Base-by-base conservation (phyloP, 495 filamentous ascomycete species). In the Beverwykella pulmonaria region DNA sequence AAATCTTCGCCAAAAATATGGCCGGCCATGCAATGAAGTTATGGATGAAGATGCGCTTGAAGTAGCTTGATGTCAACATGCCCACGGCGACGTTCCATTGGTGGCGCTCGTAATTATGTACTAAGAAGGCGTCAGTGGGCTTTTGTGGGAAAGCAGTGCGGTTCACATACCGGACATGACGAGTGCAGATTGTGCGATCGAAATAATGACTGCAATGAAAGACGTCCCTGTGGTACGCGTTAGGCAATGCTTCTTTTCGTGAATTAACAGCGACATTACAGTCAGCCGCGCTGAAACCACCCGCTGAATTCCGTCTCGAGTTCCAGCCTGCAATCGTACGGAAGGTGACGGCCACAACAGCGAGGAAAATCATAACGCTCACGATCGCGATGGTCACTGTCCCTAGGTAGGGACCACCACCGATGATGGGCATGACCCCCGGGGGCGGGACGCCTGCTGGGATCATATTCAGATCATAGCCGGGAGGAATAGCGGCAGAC, bases 1-100 rank as follows among this genome's bases (percentile, higher is more conserved):
- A 72, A 6, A 72, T 56, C 26, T 72, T 72, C 2, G 69, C 67
- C 53, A 65, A 50, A 10, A 69, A 56, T 26, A 69, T 66, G 29
- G 61, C 29, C 4, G 69, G 67, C 12, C 53, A 61, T 19, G 68
- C 63, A 15, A 69, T 52, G 36, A 64, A 39, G 34, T 62, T 48
- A n/a, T 61, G 32, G 7, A 62, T 52, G 39, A 55, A 53, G 14
- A 58, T 47, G 30, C 30, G 62, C 69, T 61, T 49, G 41, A 53
- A 54, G 49, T 53, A 39, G 27, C 17, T 63, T 54, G 59, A 12
- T 26, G 46, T 53, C 23, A 63, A 36, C 46, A 39, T 46, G 26
- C 47, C 50, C 32, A 63, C 47, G 17, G 48, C 17, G 12, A 53
- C 30, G 27, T 53, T 63, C 59, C 59, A 63, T 34, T 63, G 59